Evolutionary conservation across 108 stramenopile genomes (phyloP).

Genomic region (Skeletonema menzelii): DNA sequence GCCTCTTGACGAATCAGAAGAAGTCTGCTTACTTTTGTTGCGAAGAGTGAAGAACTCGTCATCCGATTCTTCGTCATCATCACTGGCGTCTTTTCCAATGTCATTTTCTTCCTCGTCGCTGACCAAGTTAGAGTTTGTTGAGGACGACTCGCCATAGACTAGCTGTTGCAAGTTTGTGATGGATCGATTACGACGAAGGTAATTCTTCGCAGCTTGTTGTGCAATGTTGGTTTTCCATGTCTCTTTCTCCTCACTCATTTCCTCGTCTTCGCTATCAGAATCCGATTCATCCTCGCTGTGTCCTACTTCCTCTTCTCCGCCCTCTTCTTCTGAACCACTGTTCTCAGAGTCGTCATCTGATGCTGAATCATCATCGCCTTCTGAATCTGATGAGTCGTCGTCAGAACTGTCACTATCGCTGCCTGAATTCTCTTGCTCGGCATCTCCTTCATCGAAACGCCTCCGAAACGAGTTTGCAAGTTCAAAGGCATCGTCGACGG

Average conservation of each 20-base stretch:
- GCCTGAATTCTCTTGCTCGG: slow-evolving; percentile 13
- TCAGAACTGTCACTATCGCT: slow-evolving; percentile 6
- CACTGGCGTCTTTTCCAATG: slow-evolving; percentile 52
- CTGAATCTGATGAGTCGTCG: slow-evolving; percentile 15
- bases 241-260: slow-evolving; percentile 48
- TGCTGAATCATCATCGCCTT: slow-evolving; percentile 22
- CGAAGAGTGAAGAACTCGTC: slow-evolving; percentile 63
- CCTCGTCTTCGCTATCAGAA: slow-evolving; percentile 49
- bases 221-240: slow-evolving; percentile 74
- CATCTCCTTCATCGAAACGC: slow-evolving; percentile 21
- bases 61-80: slow-evolving; percentile 43
- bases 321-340: slow-evolving; percentile 45
- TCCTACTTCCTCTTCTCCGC: slow-evolving; percentile 40
- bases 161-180: slow-evolving; percentile 72
- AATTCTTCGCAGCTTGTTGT: slow-evolving; percentile 68
- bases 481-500: slow-evolving; percentile 33
- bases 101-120: slow-evolving; percentile 46
- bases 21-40: slow-evolving; percentile 24
- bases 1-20: slow-evolving; percentile 16
- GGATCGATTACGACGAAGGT: slow-evolving; percentile 67
- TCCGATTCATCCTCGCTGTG: slow-evolving; percentile 28
- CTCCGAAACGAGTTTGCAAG: slow-evolving; percentile 42
- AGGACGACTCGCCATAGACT: slow-evolving; percentile 58
- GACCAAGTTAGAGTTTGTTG: slow-evolving; percentile 12
- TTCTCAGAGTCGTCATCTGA: slow-evolving; percentile 26